phyloP scores from a whole-genome alignment of 768 basidiomycete species.

The Amanita exitialis region DNA sequence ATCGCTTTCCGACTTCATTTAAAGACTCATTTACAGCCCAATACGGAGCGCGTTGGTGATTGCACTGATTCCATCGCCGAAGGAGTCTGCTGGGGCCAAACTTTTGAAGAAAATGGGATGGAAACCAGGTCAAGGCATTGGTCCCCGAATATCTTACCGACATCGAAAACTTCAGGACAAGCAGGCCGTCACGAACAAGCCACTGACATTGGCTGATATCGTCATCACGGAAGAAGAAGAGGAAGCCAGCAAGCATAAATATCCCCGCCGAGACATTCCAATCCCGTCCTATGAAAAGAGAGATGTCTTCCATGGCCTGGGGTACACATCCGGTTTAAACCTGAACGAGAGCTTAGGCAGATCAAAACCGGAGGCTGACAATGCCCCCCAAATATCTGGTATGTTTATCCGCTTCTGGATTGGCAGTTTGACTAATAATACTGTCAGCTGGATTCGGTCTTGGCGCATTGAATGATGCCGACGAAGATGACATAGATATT shows the following conservation, averaged over 20 bases:
- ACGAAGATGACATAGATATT: conserved; percentile 84
- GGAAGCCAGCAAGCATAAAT: conserved; percentile 81
- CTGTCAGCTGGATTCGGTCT: conserved; percentile 74
- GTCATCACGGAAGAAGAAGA: conserved; percentile 52
- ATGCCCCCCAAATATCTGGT: conserved; percentile 55
- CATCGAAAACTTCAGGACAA: conserved; percentile 67
- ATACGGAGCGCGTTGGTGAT: conserved; percentile 52
- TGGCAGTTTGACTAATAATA: neutral
- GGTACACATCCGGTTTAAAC: conserved; percentile 58
- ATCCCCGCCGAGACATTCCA: conserved; percentile 73
- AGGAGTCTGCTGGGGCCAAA: conserved; percentile 74
- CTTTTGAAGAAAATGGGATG: conserved; percentile 96
- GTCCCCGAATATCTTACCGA: conserved; percentile 73
- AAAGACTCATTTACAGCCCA: conserved; percentile 30
- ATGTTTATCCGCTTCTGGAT: neutral
- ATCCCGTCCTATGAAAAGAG: conserved; percentile 55
- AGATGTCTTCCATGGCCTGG: conserved; percentile 74
- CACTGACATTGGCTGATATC: conserved; percentile 15
- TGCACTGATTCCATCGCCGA: conserved; percentile 62
- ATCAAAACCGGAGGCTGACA: conserved; percentile 13
- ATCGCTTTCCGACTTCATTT: neutral
- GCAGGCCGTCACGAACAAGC: conserved; percentile 27
- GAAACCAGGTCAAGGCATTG: conserved; percentile 87
- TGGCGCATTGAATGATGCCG: conserved; percentile 86
- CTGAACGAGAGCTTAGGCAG: conserved; percentile 49